A percentile compares a stretch with the other conserved stretches of the same genome.
Evolutionary conservation across 192 early-diverging fungal species (phyloP).

Genomic region (Pilobolus umbonatus): DNA sequence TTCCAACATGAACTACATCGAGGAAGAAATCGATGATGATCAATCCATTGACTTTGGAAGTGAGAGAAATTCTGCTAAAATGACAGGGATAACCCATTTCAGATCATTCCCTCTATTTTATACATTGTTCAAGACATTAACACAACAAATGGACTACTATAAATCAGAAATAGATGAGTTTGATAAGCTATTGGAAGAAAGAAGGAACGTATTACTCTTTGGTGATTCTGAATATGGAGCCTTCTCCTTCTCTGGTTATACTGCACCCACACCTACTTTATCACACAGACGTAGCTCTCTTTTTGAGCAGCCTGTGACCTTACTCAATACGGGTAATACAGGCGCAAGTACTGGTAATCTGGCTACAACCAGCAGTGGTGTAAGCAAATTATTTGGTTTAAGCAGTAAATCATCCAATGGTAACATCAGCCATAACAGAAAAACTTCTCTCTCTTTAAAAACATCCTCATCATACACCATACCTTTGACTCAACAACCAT

Average conservation of each 20-base stretch:
- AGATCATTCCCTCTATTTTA: slow-evolving; percentile 59
- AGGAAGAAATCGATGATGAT: slow-evolving; percentile 39
- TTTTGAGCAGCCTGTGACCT: not conserved
- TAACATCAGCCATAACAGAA: not conserved
- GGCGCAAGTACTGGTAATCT: not conserved
- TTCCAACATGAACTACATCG: slow-evolving; percentile 21
- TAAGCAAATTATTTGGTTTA: not conserved
- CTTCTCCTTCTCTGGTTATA: too few relatives aligned
- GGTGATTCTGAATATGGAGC: slow-evolving; percentile 15
- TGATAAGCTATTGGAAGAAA: slow-evolving; percentile 50
- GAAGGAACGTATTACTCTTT: slow-evolving; percentile 35
- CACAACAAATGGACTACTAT: slow-evolving; percentile 63
- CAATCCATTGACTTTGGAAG: slow-evolving; percentile 33
- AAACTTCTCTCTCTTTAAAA: not conserved
- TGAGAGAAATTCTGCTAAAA: slow-evolving; percentile 15
- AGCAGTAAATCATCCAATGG: too few relatives aligned
- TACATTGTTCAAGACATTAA: slow-evolving; percentile 58
- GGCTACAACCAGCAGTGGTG: not conserved
- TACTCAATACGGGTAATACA: not conserved
- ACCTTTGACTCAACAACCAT: not conserved
- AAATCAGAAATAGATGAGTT: slow-evolving; percentile 54
- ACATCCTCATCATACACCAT: not conserved
- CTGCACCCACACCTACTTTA: not conserved
- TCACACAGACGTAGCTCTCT: not conserved
- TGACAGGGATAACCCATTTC: slow-evolving; percentile 34